These are phyloP conservation scores for Paraglomus occultum DNA, from an alignment of 192 early-diverging fungal genomes.

Conservation along the genomic window DNA sequence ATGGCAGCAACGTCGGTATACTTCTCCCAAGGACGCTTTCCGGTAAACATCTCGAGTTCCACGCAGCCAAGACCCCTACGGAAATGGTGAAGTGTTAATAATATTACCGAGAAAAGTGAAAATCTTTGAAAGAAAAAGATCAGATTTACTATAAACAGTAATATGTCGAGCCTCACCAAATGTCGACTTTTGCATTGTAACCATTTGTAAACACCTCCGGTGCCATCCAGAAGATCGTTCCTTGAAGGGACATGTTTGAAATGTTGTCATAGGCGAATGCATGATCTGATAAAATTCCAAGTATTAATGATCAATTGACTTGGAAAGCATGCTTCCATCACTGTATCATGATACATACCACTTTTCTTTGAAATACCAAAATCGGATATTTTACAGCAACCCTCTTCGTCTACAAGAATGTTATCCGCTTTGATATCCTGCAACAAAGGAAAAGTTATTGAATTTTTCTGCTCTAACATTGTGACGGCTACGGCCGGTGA, in stretches of 20 bases:
- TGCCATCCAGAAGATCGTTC: slow-evolving; percentile 93
- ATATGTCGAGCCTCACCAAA: slow-evolving; percentile 59
- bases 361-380: slow-evolving; percentile 93
- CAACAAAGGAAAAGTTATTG: neutral
- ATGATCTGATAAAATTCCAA: slow-evolving; percentile 8
- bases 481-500: slow-evolving; percentile 7
- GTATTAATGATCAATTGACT: slow-evolving; percentile 32
- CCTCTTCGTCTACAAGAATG: slow-evolving; percentile 74
- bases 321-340: neutral
- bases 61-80: slow-evolving; percentile 72
- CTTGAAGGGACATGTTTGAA: slow-evolving; percentile 58
- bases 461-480: neutral
- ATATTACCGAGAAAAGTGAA: no score
- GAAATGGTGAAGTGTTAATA: neutral
- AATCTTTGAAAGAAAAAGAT: no score
- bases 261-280: slow-evolving; percentile 37
- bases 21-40: slow-evolving; percentile 70
- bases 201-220: slow-evolving; percentile 85
- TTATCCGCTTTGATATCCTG: slow-evolving; percentile 83
- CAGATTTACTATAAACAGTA: neutral
- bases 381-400: slow-evolving; percentile 93
- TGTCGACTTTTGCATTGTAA: slow-evolving; percentile 91
- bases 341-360: slow-evolving; percentile 34
- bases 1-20: slow-evolving; percentile 53
- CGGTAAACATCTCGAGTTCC: slow-evolving; percentile 95